These are phyloP conservation scores for Phytophthora idaei DNA, from an alignment of 352 stramenopile genomes.

Conservation along the genomic window DNA sequence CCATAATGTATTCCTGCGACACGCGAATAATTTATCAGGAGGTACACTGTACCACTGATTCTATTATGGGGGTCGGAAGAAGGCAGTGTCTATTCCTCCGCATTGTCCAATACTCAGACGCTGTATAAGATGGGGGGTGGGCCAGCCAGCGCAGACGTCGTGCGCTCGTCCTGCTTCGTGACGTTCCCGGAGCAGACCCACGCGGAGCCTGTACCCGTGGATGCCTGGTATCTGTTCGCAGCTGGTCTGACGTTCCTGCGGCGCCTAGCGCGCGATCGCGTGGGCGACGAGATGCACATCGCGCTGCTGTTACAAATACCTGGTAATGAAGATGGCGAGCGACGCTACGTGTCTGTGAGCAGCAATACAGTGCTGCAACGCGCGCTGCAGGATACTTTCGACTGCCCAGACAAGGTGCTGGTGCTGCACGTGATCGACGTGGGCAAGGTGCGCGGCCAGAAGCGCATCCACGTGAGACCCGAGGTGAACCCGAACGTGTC, in stretches of 20 bases:
- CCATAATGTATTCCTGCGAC: conserved; percentile 18
- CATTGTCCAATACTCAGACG: conserved; percentile 17
- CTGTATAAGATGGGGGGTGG: conserved; percentile 64
- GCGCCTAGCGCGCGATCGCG: conserved; percentile 68
- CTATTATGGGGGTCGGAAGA: conserved; percentile 29
- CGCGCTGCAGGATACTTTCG: conserved; percentile 76
- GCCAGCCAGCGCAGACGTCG: conserved; percentile 67
- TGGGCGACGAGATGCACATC: conserved; percentile 64
- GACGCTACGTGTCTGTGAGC: conserved; percentile 66
- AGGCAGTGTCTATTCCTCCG: conserved; percentile 3
- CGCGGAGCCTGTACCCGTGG: conserved; percentile 80
- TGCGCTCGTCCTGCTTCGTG: conserved; percentile 82
- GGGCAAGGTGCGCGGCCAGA: conserved; percentile 50
- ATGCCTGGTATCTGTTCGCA: conserved; percentile 82
- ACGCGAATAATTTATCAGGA: conserved; percentile 13
- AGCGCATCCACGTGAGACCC: conserved; percentile 72
- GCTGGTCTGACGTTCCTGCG: conserved; percentile 75
- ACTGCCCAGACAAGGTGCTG: conserved; percentile 57
- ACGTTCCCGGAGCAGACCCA: conserved; percentile 76
- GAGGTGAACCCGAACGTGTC: conserved; percentile 86
- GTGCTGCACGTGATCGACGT: conserved; percentile 82
- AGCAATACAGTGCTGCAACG: conserved; percentile 57
- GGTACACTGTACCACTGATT: conserved; percentile 8
- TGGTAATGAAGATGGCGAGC: conserved; percentile 32
- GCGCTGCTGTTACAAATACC: conserved; percentile 63